Base-by-base conservation (phyloP, 345 rosid genomes). In the Gynandropsis gynandra region DNA sequence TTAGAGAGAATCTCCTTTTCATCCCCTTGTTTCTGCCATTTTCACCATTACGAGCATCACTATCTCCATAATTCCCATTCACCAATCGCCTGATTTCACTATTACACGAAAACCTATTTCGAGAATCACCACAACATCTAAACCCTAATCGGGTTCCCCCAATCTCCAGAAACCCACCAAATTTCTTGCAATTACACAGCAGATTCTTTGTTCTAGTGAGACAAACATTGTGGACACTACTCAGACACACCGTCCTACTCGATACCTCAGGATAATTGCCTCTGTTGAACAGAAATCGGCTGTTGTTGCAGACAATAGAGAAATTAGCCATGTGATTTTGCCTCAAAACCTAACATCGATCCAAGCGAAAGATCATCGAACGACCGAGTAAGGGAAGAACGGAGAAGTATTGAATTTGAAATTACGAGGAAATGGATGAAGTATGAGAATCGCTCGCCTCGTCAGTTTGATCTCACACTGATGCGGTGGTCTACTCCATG, bases 221-320 rank as follows among this genome's bases (percentile, higher is more conserved):
- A 54, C 78, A 46, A 49, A 54, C 36, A 33, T 57, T 57, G 34
- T 58, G 14, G 17, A 51, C 34, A 48, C 62, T 61, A 60, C 65
- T 62, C 16, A 56, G 48, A 69, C 66, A 53, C 50, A 63, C 54
- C 4, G 52, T 21, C 42, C 71, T 80, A 29, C 40, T 58, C 55
- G 31, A 12, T 46, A 16, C 43, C 62, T 53, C 58, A 3, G 72
- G 50, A 44, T 44, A 56, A 35, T 62, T 65, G 20, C 58, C 58
- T 27, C 52, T 70, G 32, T 46, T 48, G 48, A 58, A 52, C 16
- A 56, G 70, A 17, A 74, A 71, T 42, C 80, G 85, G 29, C 29
- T 24, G 72, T 61, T 66, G 60, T 69, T 70, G 78, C 85, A 80
- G 38, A 77, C 76, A 50, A 74, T 65, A 69, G 52, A 69, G 62